Percentiles rank a stretch among this genome's conserved stretches.
These are phyloP conservation scores for Boletus coccyginus DNA, from an alignment of 768 basidiomycete species.

Conservation along the genomic window DNA sequence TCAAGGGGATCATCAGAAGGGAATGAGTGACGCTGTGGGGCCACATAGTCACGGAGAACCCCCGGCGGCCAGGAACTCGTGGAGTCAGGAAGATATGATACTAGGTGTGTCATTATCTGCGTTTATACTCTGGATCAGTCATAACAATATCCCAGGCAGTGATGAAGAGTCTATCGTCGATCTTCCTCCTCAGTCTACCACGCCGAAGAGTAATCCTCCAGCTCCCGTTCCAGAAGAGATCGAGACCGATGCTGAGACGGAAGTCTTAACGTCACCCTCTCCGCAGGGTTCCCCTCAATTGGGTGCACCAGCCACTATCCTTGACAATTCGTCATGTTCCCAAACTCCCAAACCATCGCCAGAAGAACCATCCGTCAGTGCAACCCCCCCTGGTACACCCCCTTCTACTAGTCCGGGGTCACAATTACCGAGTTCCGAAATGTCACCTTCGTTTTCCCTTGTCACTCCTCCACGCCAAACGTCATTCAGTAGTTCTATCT, in stretches of 20 bases:
- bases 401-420: constrained; percentile 5
- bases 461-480: constrained; percentile 49
- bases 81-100: constrained; percentile 17
- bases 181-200: constrained; percentile 24
- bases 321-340: constrained; percentile 16
- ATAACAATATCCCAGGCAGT: constrained; percentile 30
- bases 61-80: constrained; percentile 8
- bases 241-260: constrained; percentile 27
- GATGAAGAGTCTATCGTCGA: constrained; percentile 35
- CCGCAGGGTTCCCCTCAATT: constrained; percentile 18
- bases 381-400: constrained; percentile 28
- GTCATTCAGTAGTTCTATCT: constrained; percentile 40
- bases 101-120: constrained; percentile 15
- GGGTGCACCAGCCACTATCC: background rate
- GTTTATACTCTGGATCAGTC: background rate
- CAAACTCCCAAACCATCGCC: background rate
- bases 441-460: constrained; percentile 23
- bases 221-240: constrained; percentile 12
- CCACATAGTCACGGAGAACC: constrained; percentile 24
- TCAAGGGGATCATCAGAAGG: constrained; percentile 27
- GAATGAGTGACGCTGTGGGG: constrained; percentile 28
- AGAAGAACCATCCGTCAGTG: constrained; percentile 10
- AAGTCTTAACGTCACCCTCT: constrained; percentile 24
- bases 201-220: constrained; percentile 23
- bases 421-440: constrained; percentile 4